Evolutionary conservation across 768 basidiomycete genomes (phyloP).

Genomic region (Lepiota venenata): DNA sequence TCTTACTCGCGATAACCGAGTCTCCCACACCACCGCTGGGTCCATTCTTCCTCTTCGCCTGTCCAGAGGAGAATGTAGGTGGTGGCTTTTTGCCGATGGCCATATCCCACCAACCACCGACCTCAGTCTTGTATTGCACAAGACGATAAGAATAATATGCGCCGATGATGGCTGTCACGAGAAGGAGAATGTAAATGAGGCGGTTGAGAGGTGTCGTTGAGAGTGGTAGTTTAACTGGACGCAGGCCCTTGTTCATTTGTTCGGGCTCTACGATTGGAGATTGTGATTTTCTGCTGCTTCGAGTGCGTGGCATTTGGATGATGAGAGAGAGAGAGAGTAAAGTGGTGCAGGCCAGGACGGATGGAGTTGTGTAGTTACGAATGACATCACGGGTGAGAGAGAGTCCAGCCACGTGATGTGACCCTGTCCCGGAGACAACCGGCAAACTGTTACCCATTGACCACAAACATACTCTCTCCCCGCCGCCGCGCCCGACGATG

Average conservation of each 20-base stretch:
- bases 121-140: constrained; percentile 46
- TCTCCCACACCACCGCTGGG: constrained; percentile 9
- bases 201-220: constrained; percentile 37
- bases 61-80: constrained; percentile 13
- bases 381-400: not conserved
- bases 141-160: constrained; percentile 51
- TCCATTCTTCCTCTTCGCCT: not conserved
- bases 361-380: too few species aligned
- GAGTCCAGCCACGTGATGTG: not conserved
- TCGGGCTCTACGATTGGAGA: constrained; percentile 6
- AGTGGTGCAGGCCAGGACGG: not conserved
- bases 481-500: constrained; percentile 34
- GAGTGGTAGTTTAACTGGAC: constrained; percentile 41
- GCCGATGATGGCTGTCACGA: constrained; percentile 37
- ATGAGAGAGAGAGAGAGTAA: too few species aligned
- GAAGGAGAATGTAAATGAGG: constrained; percentile 48
- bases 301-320: not conserved
- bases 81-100: constrained; percentile 37
- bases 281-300: constrained; percentile 1
- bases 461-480: constrained; percentile 8
- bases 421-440: not conserved
- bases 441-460: not conserved
- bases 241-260: constrained; percentile 20
- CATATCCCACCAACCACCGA: constrained; percentile 62
- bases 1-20: constrained; percentile 45